Evolutionary conservation across 2,329 filamentous ascomycete genomes (phyloP).

Genomic region (Beauveria sp.): DNA sequence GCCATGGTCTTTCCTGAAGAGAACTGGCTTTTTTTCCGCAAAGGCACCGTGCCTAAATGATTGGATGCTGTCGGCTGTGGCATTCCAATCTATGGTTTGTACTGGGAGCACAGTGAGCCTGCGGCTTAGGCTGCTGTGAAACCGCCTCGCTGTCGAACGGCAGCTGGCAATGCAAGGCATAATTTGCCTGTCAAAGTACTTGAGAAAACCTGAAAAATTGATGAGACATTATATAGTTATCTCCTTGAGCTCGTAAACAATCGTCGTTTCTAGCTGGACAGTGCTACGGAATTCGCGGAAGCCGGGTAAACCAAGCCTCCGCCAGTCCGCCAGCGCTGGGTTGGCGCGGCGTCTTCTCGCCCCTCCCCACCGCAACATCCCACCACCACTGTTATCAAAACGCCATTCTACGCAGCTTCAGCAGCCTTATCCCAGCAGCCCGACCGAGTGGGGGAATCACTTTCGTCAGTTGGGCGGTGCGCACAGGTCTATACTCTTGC

Average conservation of each 20-base stretch:
- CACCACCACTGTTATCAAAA: constrained; percentile 9
- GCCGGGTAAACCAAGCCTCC: constrained; percentile 12
- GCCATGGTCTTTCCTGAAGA: constrained; percentile 37
- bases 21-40: constrained; percentile 38
- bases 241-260: background rate
- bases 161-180: background rate
- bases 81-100: background rate
- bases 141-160: background rate
- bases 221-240: background rate
- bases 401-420: constrained; percentile 6
- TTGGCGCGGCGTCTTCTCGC: constrained; percentile 4
- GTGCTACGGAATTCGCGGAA: background rate
- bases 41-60: constrained; percentile 49
- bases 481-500: background rate
- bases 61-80: constrained; percentile 22
- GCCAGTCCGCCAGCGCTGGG: constrained; percentile 1
- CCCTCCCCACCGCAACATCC: constrained; percentile 13
- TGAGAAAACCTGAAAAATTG: background rate
- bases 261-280: background rate
- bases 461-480: background rate
- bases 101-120: constrained; percentile 5
- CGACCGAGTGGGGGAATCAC: background rate
- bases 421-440: constrained; percentile 10
- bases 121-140: background rate
- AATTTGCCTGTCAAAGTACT: background rate